A percentile compares a stretch with the other conserved stretches of the same genome.
phyloP scores from a whole-genome alignment of 257 asterid genomes.

The Salvia miltiorrhiza region DNA sequence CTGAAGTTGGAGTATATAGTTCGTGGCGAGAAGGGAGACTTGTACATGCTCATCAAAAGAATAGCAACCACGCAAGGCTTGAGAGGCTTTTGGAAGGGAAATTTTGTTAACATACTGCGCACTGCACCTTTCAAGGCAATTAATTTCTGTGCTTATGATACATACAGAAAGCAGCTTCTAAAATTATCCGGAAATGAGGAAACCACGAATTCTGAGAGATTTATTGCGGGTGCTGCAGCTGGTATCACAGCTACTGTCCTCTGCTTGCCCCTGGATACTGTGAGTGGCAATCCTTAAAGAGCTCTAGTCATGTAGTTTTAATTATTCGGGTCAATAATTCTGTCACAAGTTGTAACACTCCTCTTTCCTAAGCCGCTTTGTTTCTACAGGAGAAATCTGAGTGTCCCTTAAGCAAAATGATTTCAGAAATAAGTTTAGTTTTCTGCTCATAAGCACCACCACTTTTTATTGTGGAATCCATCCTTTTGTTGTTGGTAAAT shows the following conservation, averaged over 20 bases:
- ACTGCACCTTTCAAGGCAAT: constrained; percentile 99
- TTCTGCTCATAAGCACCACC: background rate
- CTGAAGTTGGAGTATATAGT: constrained; percentile 90
- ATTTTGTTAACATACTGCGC: constrained; percentile 88
- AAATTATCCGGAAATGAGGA: constrained; percentile 71
- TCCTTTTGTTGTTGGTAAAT: background rate
- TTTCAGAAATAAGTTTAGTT: background rate
- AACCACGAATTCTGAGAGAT: constrained; percentile 73
- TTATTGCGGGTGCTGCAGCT: constrained; percentile 97
- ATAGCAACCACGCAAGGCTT: constrained; percentile 91
- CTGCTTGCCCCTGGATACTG: constrained; percentile 96
- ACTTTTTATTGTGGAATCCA: background rate
- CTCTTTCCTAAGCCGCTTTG: background rate
- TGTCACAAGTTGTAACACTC: background rate
- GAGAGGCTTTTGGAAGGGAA: constrained; percentile 97
- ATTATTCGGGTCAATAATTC: background rate
- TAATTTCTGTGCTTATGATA: constrained; percentile 84
- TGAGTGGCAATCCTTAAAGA: constrained; percentile 35
- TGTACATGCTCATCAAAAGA: constrained; percentile 55
- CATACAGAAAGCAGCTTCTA: constrained; percentile 83
- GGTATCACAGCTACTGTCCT: constrained; percentile 97
- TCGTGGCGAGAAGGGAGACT: constrained; percentile 75
- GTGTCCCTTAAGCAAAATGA: background rate
- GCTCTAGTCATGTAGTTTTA: background rate
- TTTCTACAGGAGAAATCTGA: background rate